Evolutionary conservation across 106 monocot species (phyloP), one percentile per base, ranked within the genome.

Genomic region (Triglochin maritima): DNA sequence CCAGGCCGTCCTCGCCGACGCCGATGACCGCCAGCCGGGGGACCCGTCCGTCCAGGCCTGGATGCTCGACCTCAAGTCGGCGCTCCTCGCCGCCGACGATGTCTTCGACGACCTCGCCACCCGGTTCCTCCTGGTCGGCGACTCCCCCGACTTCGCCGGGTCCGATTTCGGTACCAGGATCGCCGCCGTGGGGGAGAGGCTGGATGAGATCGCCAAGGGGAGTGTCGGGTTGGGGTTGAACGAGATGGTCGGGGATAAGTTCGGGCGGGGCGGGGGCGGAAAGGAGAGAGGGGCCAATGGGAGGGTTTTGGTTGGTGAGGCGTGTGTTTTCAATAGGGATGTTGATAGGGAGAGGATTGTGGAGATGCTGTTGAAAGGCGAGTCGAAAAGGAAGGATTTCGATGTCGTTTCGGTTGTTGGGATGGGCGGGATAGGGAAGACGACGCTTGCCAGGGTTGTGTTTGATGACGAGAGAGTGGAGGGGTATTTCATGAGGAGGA

Each of bases 351-450:
- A 55, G 5, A 8, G 42, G 4, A 9, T 84, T 6, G 14, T 75
- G 8, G 48, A 15, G 5, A 10, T 64, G 51, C 17, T 85, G 15
- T 15, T 48, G 17, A 42, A 14, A 8, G 55, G 53, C 16, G 51
- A 47, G 0, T 47, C 55, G 15, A 53, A 47, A 2, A 14, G 48
- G 51, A 56, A 42, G 6, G 49, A 51, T 60, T 49, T 67, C 59
- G 11, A 56, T 51, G 79, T 79, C 0, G 4, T 86, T 70, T 50
- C 77, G 3, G 59, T 86, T 9, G 65, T 63, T 10, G 86, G 82
- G 3, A 71, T 71, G 43, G 79, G 82, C 5, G 86, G 86, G 5
- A 53, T 77, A 4, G 86, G 86, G 65, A 86, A 86, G 74, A 80
- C 86, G 2, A 77, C 82, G 3, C 79, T 86, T 7, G 67, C 82